phyloP scores from a whole-genome alignment of 208 protist genomes.

The Blastocrithidia nonstop region DNA sequence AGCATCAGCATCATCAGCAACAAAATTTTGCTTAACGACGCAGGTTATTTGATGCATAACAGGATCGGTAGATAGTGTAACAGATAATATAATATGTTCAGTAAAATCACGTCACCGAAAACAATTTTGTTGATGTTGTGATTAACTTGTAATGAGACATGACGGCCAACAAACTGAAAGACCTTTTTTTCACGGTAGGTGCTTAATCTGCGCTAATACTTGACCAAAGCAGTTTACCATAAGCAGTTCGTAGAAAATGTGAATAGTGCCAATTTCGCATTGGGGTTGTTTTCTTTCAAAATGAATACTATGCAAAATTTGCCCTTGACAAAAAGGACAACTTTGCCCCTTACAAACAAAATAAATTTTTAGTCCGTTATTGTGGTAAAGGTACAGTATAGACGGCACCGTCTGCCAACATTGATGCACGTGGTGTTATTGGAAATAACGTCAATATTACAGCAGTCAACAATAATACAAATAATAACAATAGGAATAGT shows the following conservation, averaged over 20 bases:
- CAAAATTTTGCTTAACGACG: neutral
- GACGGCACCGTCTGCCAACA: neutral
- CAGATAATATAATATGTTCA: neutral
- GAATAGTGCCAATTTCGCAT: slow-evolving; percentile 15
- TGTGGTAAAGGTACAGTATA: slow-evolving; percentile 12
- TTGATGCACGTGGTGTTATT: neutral
- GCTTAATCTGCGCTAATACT: slow-evolving; percentile 36
- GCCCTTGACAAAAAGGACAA: slow-evolving; percentile 70
- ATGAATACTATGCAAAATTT: slow-evolving; percentile 46
- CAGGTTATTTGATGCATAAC: neutral
- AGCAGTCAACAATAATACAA: neutral
- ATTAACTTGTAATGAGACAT: slow-evolving; percentile 62
- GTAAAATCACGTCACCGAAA: slow-evolving; percentile 10
- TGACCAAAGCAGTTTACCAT: slow-evolving; percentile 15
- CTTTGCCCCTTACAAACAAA: slow-evolving; percentile 65
- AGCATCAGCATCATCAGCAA: neutral
- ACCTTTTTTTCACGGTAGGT: slow-evolving; percentile 65
- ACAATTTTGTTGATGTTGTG: slow-evolving; percentile 59
- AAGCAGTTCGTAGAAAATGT: slow-evolving; percentile 7
- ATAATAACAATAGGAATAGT: slow-evolving; percentile 1
- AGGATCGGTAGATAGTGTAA: neutral
- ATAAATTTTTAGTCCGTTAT: slow-evolving; percentile 53
- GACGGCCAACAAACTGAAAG: slow-evolving; percentile 26
- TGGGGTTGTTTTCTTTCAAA: slow-evolving; percentile 63
- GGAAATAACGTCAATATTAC: slow-evolving; percentile 1